These are phyloP conservation scores for Pseudogymnoascus sp. DNA, from an alignment of 2,329 filamentous ascomycete species.

Conservation along the genomic window DNA sequence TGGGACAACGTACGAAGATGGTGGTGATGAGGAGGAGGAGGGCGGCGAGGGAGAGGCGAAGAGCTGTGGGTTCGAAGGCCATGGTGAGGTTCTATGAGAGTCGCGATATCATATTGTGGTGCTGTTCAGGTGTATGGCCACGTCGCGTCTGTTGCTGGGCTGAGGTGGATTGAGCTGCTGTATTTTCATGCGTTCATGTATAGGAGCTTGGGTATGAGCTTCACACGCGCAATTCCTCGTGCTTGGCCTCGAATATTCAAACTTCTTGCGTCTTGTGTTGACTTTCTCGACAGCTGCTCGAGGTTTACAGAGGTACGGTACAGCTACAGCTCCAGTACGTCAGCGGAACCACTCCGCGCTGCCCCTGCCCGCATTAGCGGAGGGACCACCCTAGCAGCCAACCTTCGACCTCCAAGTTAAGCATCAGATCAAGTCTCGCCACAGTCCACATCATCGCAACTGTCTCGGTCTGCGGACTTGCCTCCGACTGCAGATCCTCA, in stretches of 20 bases:
- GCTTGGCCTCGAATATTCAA: neutral
- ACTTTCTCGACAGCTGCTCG: neutral
- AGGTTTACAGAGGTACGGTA: neutral
- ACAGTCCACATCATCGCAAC: neutral
- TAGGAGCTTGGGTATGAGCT: neutral
- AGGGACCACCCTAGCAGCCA: constrained; percentile 6
- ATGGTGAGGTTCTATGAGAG: constrained; percentile 17
- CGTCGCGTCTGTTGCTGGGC: neutral
- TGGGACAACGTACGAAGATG: constrained; percentile 20
- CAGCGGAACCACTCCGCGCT: constrained; percentile 2
- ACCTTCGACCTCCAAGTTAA: neutral
- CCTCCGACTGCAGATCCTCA: neutral
- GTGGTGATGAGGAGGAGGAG: constrained; percentile 20
- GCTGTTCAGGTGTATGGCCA: neutral
- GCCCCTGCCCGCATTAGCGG: constrained; percentile 6
- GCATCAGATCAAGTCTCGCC: constrained; percentile 1
- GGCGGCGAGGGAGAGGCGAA: constrained; percentile 20
- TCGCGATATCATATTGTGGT: neutral
- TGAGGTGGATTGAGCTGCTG: neutral
- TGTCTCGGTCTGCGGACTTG: constrained; percentile 5
- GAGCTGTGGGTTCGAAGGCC: constrained; percentile 20
- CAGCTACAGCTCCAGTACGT: neutral
- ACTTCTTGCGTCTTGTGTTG: neutral
- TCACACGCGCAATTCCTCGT: neutral
- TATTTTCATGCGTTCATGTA: neutral